Evolutionary conservation across 768 basidiomycete genomes (phyloP).

Genomic region (Sistotremastrum suecicum): DNA sequence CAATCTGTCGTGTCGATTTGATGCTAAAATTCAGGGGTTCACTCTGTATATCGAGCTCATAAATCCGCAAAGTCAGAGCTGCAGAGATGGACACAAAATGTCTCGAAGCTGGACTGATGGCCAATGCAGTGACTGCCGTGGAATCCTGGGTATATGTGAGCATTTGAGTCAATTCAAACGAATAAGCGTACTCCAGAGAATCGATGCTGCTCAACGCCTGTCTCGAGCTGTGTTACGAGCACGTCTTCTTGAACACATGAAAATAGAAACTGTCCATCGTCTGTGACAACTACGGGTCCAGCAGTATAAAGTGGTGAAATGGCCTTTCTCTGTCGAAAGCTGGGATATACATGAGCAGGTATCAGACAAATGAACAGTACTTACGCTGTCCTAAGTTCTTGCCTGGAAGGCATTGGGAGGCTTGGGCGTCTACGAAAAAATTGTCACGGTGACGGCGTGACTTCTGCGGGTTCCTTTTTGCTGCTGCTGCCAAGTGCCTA

Average conservation of each 20-base stretch:
- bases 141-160: slow-evolving; percentile 45
- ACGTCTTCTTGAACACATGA: slow-evolving; percentile 84
- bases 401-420: slow-evolving; percentile 10
- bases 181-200: slow-evolving; percentile 61
- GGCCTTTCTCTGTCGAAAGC: slow-evolving; percentile 61
- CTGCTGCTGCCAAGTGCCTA: too few relatives aligned
- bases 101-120: slow-evolving; percentile 60
- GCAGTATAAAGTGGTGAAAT: slow-evolving; percentile 78
- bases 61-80: slow-evolving; percentile 70
- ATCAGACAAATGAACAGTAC: slow-evolving; percentile 12
- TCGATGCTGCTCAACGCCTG: slow-evolving; percentile 61
- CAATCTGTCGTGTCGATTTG: slow-evolving; percentile 58
- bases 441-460: too few relatives aligned
- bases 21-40: slow-evolving; percentile 33
- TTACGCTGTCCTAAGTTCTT: slow-evolving; percentile 50
- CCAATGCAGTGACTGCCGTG: slow-evolving; percentile 70
- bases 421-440: background rate
- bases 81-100: slow-evolving; percentile 72
- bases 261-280: slow-evolving; percentile 65
- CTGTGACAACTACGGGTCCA: slow-evolving; percentile 69
- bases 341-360: slow-evolving; percentile 15
- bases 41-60: slow-evolving; percentile 49
- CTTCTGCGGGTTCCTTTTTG: too few relatives aligned
- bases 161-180: background rate
- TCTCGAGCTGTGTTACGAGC: slow-evolving; percentile 65